Evolutionary conservation across 2,329 filamentous ascomycete species (phyloP).

Genomic region (Aschersonia sp.): DNA sequence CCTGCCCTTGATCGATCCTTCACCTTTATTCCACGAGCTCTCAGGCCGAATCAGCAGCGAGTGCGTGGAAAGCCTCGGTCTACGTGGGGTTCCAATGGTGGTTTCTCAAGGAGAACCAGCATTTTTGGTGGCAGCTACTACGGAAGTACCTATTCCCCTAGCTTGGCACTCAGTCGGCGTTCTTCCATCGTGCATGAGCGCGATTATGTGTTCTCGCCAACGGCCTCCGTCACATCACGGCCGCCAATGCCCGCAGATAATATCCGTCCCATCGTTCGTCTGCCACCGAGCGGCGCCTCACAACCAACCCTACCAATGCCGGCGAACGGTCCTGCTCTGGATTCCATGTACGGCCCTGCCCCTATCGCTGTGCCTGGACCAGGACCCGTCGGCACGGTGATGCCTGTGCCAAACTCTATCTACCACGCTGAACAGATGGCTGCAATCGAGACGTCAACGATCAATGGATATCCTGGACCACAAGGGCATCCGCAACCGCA

Average conservation of each 20-base stretch:
- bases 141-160: conserved; percentile 74
- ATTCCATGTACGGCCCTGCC: neutral
- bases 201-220: conserved; percentile 67
- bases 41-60: conserved; percentile 87
- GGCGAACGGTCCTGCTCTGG: conserved; percentile 1
- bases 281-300: conserved; percentile 51
- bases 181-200: conserved; percentile 59
- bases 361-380: neutral
- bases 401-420: neutral
- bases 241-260: conserved; percentile 46
- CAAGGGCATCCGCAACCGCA: conserved; percentile 45
- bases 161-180: conserved; percentile 73
- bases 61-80: conserved; percentile 53
- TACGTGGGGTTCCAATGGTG: conserved; percentile 50
- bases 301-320: conserved; percentile 14
- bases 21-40: conserved; percentile 89
- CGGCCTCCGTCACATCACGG: conserved; percentile 62
- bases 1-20: conserved; percentile 84
- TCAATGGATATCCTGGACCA: conserved; percentile 39
- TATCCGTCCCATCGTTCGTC: conserved; percentile 61
- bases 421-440: conserved; percentile 6
- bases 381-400: neutral
- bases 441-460: conserved; percentile 17
- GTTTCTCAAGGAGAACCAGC: conserved; percentile 68
- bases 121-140: conserved; percentile 56